Evolutionary conservation across 2,329 filamentous ascomycete species (phyloP).

Genomic region (Exophiala bonariae): DNA sequence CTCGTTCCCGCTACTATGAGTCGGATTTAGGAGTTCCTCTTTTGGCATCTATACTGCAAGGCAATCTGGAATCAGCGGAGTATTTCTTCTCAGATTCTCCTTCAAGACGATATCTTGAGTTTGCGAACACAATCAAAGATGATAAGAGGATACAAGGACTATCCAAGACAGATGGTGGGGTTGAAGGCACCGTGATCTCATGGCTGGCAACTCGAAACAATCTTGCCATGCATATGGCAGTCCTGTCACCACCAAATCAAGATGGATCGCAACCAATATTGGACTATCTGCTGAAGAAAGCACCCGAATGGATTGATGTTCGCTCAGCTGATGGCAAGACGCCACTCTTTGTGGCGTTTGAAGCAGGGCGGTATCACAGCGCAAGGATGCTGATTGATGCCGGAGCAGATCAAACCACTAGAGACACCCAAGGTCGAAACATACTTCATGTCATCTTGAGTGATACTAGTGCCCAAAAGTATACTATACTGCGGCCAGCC

Average conservation of each 20-base stretch:
- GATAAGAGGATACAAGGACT: constrained; percentile 66
- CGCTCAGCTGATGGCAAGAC: constrained; percentile 56
- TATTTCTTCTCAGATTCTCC: constrained; percentile 77
- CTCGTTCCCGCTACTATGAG: constrained; percentile 35
- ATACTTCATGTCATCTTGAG: constrained; percentile 61
- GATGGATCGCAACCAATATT: constrained; percentile 56
- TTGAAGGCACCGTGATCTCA: constrained; percentile 61
- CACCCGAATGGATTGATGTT: constrained; percentile 63
- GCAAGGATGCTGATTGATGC: constrained; percentile 64
- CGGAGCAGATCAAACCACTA: constrained; percentile 68
- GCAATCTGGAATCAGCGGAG: constrained; percentile 68
- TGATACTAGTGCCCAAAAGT: constrained; percentile 30
- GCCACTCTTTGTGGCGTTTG: constrained; percentile 68
- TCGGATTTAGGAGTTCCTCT: constrained; percentile 33
- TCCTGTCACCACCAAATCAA: constrained; percentile 46
- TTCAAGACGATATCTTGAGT: constrained; percentile 66
- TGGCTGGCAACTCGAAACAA: constrained; percentile 52
- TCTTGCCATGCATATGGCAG: constrained; percentile 66
- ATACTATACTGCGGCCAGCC: constrained; percentile 55
- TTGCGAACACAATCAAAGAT: constrained; percentile 60
- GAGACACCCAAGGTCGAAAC: constrained; percentile 64
- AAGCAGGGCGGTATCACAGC: constrained; percentile 54
- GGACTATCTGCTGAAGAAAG: constrained; percentile 63
- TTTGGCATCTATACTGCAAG: constrained; percentile 33
- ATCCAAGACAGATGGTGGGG: constrained; percentile 58